Percentiles rank a stretch among this genome's conserved stretches.
These are phyloP conservation scores for Plasmopara halstedii DNA, from an alignment of 352 stramenopile species.

Conservation along the genomic window DNA sequence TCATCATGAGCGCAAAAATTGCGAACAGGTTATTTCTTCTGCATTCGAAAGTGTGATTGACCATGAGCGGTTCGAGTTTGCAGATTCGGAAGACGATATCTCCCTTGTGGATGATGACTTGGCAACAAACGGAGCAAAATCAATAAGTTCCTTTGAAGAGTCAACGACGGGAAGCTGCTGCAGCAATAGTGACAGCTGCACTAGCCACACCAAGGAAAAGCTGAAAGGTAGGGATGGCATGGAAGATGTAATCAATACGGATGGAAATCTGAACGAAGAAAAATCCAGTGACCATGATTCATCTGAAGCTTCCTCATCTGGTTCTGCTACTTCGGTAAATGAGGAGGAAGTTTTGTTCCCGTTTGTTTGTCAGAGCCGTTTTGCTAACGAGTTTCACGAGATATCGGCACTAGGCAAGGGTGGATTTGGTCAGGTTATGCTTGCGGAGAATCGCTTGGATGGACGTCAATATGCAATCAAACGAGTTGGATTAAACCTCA, in stretches of 20 bases:
- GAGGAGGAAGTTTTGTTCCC: constrained; percentile 72
- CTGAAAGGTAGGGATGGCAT: constrained; percentile 10
- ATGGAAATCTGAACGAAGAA: constrained; percentile 24
- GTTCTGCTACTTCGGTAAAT: constrained; percentile 25
- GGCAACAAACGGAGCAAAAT: constrained; percentile 21
- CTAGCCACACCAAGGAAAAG: constrained; percentile 7
- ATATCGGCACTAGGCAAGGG: constrained; percentile 87
- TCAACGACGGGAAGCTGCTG: constrained; percentile 36
- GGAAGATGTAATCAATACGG: constrained; percentile 9
- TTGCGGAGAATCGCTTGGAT: constrained; percentile 91
- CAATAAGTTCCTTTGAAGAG: constrained; percentile 30
- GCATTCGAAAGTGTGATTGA: constrained; percentile 17
- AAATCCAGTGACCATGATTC: constrained; percentile 21
- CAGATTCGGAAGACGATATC: constrained; percentile 28
- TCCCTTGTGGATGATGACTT: constrained; percentile 21
- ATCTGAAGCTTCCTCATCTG: constrained; percentile 47
- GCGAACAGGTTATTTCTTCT: constrained; percentile 11
- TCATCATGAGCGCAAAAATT: constrained; percentile 8
- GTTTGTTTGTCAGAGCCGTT: constrained; percentile 79
- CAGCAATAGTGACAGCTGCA: constrained; percentile 26
- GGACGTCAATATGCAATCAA: constrained; percentile 92
- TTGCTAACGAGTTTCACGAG: constrained; percentile 80
- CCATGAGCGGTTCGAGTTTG: constrained; percentile 18
- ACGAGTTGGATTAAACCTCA: constrained; percentile 70
- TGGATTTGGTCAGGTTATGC: constrained; percentile 92